These are phyloP conservation scores for Citrus reticulata DNA, from an alignment of 345 rosid species.

Conservation along the genomic window DNA sequence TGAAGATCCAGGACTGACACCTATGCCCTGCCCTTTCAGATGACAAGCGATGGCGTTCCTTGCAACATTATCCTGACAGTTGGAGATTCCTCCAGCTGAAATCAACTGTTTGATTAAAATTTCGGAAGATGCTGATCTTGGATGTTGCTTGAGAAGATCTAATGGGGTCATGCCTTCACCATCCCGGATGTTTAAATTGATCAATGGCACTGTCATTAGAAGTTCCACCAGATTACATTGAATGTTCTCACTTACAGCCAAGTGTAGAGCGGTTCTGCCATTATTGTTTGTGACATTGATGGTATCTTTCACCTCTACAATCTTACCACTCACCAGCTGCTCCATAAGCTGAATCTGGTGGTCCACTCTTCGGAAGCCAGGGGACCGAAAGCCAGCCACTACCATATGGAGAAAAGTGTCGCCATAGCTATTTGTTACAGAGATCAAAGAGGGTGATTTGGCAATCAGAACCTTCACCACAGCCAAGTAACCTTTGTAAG, in stretches of 20 bases:
- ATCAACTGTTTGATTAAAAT: slow-evolving; percentile 72
- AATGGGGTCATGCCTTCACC: slow-evolving; percentile 69
- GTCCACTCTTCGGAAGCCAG: slow-evolving; percentile 77
- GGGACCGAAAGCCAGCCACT: slow-evolving; percentile 68
- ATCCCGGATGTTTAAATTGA: slow-evolving; percentile 65
- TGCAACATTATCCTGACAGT: slow-evolving; percentile 28
- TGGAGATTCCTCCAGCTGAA: slow-evolving; percentile 76
- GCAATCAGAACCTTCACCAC: slow-evolving; percentile 53
- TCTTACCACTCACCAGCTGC: slow-evolving; percentile 38
- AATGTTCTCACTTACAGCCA: slow-evolving; percentile 68
- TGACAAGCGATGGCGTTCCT: slow-evolving; percentile 44
- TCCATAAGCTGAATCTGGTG: slow-evolving; percentile 69
- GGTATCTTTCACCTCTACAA: slow-evolving; percentile 36
- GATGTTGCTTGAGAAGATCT: slow-evolving; percentile 71
- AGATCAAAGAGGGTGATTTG: slow-evolving; percentile 43
- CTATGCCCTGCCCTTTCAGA: slow-evolving; percentile 51
- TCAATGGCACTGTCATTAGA: slow-evolving; percentile 51
- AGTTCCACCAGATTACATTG: slow-evolving; percentile 63
- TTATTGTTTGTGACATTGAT: slow-evolving; percentile 62
- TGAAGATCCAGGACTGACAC: slow-evolving; percentile 79
- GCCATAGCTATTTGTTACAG: slow-evolving; percentile 48
- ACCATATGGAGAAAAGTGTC: slow-evolving; percentile 85
- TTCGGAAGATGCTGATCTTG: slow-evolving; percentile 62
- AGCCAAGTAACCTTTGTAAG: slow-evolving; percentile 64
- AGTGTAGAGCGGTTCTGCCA: slow-evolving; percentile 78